Percentiles rank a stretch among this genome's conserved stretches.
These are phyloP conservation scores for Zymoseptoria crescenta DNA, from an alignment of 2,329 filamentous ascomycete genomes.

Conservation along the genomic window DNA sequence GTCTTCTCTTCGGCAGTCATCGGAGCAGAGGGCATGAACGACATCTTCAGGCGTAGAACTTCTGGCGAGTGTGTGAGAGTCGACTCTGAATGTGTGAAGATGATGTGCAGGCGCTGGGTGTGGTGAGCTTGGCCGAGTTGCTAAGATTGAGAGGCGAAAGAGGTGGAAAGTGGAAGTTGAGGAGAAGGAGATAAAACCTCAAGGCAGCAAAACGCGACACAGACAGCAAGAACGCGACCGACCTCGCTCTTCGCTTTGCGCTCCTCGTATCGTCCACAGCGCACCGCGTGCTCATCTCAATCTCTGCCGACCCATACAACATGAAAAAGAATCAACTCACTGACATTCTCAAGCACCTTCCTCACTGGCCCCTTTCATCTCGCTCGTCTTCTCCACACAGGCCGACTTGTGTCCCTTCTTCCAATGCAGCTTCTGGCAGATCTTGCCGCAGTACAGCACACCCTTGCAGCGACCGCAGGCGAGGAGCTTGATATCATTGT, in stretches of 20 bases:
- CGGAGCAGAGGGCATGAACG: neutral
- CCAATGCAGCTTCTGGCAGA: constrained; percentile 2
- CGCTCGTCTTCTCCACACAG: neutral
- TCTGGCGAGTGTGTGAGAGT: neutral
- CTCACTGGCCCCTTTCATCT: neutral
- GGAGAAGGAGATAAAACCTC: neutral
- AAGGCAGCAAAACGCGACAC: neutral
- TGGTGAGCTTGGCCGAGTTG: neutral
- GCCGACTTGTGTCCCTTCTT: neutral
- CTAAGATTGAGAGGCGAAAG: no score
- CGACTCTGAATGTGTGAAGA: neutral
- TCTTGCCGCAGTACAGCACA: neutral
- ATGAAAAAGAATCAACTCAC: neutral
- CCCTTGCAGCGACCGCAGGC: constrained; percentile 1
- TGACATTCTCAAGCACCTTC: neutral
- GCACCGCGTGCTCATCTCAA: neutral
- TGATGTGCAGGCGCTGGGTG: neutral
- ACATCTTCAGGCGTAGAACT: neutral
- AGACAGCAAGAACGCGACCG: neutral
- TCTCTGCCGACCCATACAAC: neutral
- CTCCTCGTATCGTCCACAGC: neutral
- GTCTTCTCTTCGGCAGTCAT: neutral
- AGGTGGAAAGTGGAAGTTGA: neutral
- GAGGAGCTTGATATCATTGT: neutral
- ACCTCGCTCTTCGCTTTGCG: neutral